Percentiles rank a stretch among this genome's conserved stretches.
Conservation (phyloP, 192 early-diverging fungal species). For the Linnemannia exigua region DNA sequence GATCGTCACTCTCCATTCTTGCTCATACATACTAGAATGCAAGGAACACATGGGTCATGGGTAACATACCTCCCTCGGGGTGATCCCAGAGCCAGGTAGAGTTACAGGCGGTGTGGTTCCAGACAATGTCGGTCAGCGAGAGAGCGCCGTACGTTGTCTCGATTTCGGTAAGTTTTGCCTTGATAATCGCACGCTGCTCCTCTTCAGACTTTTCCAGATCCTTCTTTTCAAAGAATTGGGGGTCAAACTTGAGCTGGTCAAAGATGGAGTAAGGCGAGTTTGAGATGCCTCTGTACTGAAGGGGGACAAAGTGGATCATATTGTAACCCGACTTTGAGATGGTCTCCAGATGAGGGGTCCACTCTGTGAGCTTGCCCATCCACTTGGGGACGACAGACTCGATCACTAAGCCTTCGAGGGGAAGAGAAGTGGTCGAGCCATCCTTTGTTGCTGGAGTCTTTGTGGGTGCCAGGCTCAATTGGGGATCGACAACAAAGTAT, state of each 20-base stretch:
- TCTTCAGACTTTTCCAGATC: conserved; percentile 63
- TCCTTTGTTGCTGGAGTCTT: conserved; percentile 10
- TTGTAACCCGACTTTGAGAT: conserved; percentile 92
- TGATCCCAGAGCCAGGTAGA: conserved; percentile 96
- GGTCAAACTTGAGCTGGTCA: conserved; percentile 92
- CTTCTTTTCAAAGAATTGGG: conserved; percentile 83
- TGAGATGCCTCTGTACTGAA: conserved; percentile 90
- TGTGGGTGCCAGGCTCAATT: conserved; percentile 57
- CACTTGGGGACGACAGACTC: conserved; percentile 97
- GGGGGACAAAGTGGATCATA: conserved; percentile 98
- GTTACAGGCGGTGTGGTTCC: conserved; percentile 98
- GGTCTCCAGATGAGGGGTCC: conserved; percentile 79
- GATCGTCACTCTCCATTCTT: background rate
- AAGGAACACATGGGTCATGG: background rate
- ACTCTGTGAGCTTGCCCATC: conserved; percentile 87
- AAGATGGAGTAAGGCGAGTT: conserved; percentile 99
- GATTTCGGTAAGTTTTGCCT: conserved; percentile 67
- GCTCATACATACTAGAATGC: background rate
- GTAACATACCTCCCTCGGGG: conserved; percentile 86
- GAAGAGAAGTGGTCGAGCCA: conserved; percentile 60
- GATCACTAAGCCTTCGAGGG: conserved; percentile 91
- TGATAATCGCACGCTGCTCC: conserved; percentile 74
- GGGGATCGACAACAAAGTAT: conserved; percentile 92
- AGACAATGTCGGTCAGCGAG: conserved; percentile 94
- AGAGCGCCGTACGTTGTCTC: conserved; percentile 79